phyloP scores from a whole-genome alignment of 306 rosid species.

The Crataegus laevigata region DNA sequence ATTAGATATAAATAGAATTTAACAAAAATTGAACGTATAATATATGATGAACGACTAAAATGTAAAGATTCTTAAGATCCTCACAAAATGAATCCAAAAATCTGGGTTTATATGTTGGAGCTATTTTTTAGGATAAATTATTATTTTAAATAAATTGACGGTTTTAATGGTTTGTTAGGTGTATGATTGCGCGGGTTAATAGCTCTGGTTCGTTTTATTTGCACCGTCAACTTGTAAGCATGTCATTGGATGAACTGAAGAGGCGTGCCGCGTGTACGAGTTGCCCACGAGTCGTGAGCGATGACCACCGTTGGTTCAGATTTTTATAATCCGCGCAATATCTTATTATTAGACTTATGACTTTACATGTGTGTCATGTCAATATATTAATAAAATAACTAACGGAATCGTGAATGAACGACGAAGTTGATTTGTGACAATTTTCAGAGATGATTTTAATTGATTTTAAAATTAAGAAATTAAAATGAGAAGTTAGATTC shows the following conservation, averaged over 20 bases:
- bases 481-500: too few species aligned
- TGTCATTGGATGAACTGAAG: background rate
- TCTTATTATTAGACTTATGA: too few species aligned
- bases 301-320: background rate
- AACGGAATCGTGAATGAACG: too few species aligned
- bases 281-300: background rate
- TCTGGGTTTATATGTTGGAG: background rate
- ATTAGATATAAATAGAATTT: too few species aligned
- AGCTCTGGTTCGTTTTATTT: background rate
- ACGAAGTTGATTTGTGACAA: fast-evolving
- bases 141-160: background rate
- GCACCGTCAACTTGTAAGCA: background rate
- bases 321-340: background rate
- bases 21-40: too few species aligned
- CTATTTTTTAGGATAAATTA: background rate
- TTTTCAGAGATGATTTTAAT: too few species aligned
- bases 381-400: too few species aligned
- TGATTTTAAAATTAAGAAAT: too few species aligned
- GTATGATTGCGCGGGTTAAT: background rate
- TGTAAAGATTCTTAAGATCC: too few species aligned
- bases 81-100: too few species aligned
- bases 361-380: too few species aligned
- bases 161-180: background rate
- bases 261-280: background rate
- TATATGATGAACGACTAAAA: too few species aligned